These are phyloP conservation scores for Neurospora sp. DNA, from an alignment of 495 filamentous ascomycete genomes.

Conservation along the genomic window DNA sequence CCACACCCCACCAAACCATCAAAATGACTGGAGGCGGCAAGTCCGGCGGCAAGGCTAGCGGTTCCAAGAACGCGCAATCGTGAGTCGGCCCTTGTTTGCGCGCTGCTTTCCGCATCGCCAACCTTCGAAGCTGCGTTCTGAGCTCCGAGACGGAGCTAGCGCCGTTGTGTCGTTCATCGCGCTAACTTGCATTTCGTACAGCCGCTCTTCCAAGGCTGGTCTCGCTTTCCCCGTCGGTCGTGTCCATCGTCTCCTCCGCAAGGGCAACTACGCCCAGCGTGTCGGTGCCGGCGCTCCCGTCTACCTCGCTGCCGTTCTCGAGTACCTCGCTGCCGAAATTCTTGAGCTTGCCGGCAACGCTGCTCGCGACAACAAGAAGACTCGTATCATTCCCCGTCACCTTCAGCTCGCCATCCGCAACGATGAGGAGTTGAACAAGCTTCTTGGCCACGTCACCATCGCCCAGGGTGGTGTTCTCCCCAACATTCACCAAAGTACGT, in stretches of 20 bases:
- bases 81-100: constrained; percentile 39
- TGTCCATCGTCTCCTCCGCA: constrained; percentile 98
- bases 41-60: constrained; percentile 96
- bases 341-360: constrained; percentile 98
- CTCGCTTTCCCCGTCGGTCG: constrained; percentile 98
- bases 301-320: constrained; percentile 94
- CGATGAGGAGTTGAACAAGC: constrained; percentile 99
- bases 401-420: constrained; percentile 99
- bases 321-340: constrained; percentile 97
- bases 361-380: constrained; percentile 99
- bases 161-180: constrained; percentile 16
- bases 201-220: constrained; percentile 98
- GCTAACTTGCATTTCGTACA: constrained; percentile 36
- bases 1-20: constrained; percentile 36
- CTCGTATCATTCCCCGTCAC: constrained; percentile 98
- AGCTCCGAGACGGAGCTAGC: background rate
- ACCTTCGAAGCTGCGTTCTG: background rate
- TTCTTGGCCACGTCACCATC: constrained; percentile 97
- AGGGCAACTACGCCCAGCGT: constrained; percentile 99
- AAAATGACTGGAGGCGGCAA: constrained; percentile 98
- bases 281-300: constrained; percentile 98
- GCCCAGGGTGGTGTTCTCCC: constrained; percentile 98
- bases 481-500: constrained; percentile 96
- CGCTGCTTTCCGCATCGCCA: constrained; percentile 7
- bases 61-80: constrained; percentile 96